Conservation (phyloP, 192 early-diverging fungal genomes). For the Entophlyctis luteolus region DNA sequence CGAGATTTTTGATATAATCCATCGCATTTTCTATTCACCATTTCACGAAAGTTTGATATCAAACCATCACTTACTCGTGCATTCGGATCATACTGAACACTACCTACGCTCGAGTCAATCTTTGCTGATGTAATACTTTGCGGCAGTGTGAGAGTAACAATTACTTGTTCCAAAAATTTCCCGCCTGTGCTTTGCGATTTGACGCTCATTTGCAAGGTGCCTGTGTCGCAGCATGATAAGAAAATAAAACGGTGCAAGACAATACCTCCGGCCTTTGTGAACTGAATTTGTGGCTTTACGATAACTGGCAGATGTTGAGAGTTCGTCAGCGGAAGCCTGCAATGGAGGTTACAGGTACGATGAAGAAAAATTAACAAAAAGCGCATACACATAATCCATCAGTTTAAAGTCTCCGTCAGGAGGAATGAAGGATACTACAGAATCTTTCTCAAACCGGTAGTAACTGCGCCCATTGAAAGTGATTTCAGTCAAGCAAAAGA, state of each 20-base stretch:
- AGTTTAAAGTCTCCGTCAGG: conserved; percentile 90
- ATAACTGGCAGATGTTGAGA: conserved; percentile 56
- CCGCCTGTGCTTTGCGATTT: conserved; percentile 59
- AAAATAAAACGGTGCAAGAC: background rate
- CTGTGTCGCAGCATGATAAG: background rate
- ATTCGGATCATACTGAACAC: conserved; percentile 68
- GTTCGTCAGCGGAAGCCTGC: conserved; percentile 56
- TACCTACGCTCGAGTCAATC: conserved; percentile 60
- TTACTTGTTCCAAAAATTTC: conserved; percentile 64
- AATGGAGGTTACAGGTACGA: background rate
- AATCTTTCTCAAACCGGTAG: conserved; percentile 74
- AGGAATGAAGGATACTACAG: conserved; percentile 83
- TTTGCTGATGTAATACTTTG: conserved; percentile 52
- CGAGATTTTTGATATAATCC: conserved; percentile 66
- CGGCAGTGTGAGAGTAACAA: conserved; percentile 50
- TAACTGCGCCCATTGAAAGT: conserved; percentile 37
- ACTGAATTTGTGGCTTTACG: conserved; percentile 59
- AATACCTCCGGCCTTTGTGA: conserved; percentile 55
- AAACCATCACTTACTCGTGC: conserved; percentile 32
- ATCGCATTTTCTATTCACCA: conserved; percentile 45
- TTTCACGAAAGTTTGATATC: background rate
- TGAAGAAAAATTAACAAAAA: background rate
- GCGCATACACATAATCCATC: conserved; percentile 62
- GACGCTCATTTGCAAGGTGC: conserved; percentile 68
- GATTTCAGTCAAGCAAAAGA: background rate